Conservation (phyloP, 1,139 yeast species). For the Suhomyces chickasaworum region DNA sequence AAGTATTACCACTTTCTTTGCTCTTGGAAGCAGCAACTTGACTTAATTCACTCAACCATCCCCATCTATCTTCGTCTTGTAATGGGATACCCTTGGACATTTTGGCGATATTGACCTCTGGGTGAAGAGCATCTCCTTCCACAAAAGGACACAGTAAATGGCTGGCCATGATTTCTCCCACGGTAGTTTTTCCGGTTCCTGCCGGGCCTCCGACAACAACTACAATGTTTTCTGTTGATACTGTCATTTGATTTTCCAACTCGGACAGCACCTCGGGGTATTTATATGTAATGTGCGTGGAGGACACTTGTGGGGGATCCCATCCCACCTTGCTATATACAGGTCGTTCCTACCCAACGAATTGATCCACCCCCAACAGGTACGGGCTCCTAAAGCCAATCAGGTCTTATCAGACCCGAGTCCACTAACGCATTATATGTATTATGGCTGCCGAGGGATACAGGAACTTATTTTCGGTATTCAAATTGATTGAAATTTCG, state of each 20-base stretch:
- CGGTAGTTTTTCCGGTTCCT: conserved; percentile 89
- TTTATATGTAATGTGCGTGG: conserved; percentile 1
- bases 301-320: conserved; percentile 2
- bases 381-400: neutral
- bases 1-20: conserved; percentile 25
- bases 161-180: conserved; percentile 57
- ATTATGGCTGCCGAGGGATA: no score
- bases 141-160: conserved; percentile 55
- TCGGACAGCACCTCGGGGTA: neutral
- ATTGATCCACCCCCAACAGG: neutral
- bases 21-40: conserved; percentile 40
- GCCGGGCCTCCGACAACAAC: conserved; percentile 83
- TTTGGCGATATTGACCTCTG: conserved; percentile 69
- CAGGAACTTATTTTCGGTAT: no score
- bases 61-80: conserved; percentile 89
- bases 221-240: conserved; percentile 19
- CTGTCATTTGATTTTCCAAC: neutral
- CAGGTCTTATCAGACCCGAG: neutral
- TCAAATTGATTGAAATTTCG: no score
- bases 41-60: conserved; percentile 69
- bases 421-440: neutral
- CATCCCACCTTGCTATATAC: neutral
- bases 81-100: conserved; percentile 82
- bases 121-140: conserved; percentile 87
- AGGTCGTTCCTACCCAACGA: neutral